phyloP scores from a whole-genome alignment of 257 asterid species.

The Solanum appendiculatum region DNA sequence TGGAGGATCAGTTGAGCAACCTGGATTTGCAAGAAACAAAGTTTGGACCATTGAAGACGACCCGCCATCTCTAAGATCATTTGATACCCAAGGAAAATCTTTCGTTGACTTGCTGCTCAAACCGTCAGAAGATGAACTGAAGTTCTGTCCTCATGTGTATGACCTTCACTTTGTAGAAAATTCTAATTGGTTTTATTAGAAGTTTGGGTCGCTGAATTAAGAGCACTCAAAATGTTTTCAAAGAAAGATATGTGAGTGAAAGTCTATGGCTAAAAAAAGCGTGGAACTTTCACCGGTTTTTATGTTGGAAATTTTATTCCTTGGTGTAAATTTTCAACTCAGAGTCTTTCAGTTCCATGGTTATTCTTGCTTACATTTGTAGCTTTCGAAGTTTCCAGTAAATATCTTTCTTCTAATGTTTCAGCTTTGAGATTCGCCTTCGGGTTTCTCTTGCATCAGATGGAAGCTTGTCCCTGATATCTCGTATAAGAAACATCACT shows the following conservation, averaged over 20 bases:
- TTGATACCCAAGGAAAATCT: constrained; percentile 53
- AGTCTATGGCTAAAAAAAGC: background rate
- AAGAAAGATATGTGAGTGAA: background rate
- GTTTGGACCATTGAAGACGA: constrained; percentile 68
- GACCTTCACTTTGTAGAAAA: background rate
- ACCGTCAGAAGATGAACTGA: constrained; percentile 78
- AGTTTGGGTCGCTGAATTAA: background rate
- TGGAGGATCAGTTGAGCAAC: constrained; percentile 58
- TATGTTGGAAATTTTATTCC: background rate
- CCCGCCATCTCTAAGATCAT: constrained; percentile 64
- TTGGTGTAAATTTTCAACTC: background rate
- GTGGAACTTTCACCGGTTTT: background rate
- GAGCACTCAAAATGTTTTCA: background rate
- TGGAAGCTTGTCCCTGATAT: constrained; percentile 71
- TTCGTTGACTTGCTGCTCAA: constrained; percentile 71
- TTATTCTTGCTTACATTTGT: background rate
- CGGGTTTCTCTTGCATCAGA: constrained; percentile 67
- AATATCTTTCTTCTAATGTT: background rate
- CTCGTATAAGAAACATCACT: constrained; percentile 73
- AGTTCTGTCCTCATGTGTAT: constrained; percentile 85
- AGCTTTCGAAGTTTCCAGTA: background rate
- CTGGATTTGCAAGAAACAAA: constrained; percentile 76
- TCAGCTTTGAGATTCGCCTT: constrained; percentile 80
- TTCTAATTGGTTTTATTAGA: background rate
- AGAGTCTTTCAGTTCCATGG: background rate